Base-by-base conservation (phyloP, 495 filamentous ascomycete genomes). In the Penicillium macrosclerotiorum region DNA sequence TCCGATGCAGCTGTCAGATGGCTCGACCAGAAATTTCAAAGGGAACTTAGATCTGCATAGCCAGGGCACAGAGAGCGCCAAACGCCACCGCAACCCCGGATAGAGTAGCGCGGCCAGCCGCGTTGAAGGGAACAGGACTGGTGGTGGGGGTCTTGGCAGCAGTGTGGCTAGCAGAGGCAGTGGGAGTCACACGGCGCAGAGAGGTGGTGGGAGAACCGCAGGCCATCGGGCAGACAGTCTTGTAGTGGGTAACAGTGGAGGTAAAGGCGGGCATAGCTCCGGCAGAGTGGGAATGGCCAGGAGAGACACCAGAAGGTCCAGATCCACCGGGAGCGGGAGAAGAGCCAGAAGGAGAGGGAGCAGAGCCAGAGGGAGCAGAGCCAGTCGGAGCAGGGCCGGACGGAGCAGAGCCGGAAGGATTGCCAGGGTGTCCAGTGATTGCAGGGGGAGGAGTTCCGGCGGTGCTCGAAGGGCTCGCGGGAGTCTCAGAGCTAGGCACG, bases 41-140 rank as follows among this genome's bases (percentile, higher is more conserved):
- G 3, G 1, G 8, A 18, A 45, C 30, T 63, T 59, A 64, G 37
- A 63, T 24, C 45, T 61, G 54, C 47, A 64, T 51, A 27, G 49
- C 55, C 37, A 47, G 37, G 19, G 49, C 45, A 35, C 34, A 43
- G 24, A 62, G 16, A 33, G 55, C 55, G 36, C 59, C 61, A 24
- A 64, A 47, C 26, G 48, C 47, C 5, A 55, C 50, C 5, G 52
- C 55, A n/a, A 55, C 18, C 17, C 52, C 55, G 38, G 61, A 64
- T 23, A 64, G 37, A 25, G 56, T 57, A 34, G 59, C 39, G 23
- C 55, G 61, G 35, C 59, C 59, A 25, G 61, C 61, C 3, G 59
- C 61, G 52, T 62, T 62, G 50, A 49, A 62, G 7, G 47, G 30
- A 44, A 42, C 32, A 6, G 55, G 45, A n/a, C 17, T 46, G 34